Percentiles rank a stretch among this genome's conserved stretches.
Conservation (phyloP, 2,329 filamentous ascomycete genomes). For the Trichoderma aggressivum region DNA sequence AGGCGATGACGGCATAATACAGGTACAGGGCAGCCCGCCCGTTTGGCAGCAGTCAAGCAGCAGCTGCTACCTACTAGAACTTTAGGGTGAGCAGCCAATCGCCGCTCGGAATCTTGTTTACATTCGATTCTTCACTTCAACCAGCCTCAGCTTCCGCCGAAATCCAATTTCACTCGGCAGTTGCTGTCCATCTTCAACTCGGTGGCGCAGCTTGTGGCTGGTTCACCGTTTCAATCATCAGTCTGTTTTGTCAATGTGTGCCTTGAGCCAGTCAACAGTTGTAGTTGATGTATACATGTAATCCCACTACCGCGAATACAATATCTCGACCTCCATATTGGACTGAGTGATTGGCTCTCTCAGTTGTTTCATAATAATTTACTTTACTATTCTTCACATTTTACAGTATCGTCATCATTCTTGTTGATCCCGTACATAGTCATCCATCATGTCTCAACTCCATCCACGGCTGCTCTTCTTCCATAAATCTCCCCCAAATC, state of each 20-base stretch:
- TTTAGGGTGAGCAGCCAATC: background rate
- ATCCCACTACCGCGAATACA: background rate
- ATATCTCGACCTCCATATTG: background rate
- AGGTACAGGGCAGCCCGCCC: background rate
- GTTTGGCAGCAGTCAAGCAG: background rate
- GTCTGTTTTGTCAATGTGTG: background rate
- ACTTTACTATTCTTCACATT: background rate
- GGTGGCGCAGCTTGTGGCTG: background rate
- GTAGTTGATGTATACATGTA: background rate
- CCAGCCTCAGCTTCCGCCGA: background rate
- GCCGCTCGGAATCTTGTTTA: background rate
- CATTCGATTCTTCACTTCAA: background rate
- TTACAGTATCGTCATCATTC: background rate
- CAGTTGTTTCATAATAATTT: background rate
- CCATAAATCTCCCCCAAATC: background rate
- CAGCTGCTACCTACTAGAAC: background rate
- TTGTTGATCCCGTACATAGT: background rate
- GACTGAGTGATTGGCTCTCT: background rate
- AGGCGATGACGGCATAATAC: background rate
- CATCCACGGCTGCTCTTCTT: slow-evolving; percentile 4
- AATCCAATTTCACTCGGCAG: background rate
- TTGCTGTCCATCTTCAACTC: background rate
- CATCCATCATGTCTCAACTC: background rate
- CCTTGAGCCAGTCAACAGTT: background rate
- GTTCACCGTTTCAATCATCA: background rate